Evolutionary conservation across 768 basidiomycete species (phyloP).

Genomic region (Rubroboletus satanas): DNA sequence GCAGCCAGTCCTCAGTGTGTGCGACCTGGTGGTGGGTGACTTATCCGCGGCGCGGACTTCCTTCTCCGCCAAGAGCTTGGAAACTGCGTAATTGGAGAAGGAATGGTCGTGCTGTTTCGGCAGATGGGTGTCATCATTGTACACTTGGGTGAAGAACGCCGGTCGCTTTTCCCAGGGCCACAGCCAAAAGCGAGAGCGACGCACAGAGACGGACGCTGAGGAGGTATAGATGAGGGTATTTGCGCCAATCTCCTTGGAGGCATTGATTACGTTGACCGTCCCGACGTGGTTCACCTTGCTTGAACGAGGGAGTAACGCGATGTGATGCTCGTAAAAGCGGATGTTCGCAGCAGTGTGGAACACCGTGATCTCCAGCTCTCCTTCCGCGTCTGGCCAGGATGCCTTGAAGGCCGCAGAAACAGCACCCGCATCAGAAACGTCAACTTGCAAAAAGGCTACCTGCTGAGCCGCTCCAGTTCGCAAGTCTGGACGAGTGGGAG

Average conservation of each 20-base stretch:
- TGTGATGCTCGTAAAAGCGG: constrained; percentile 68
- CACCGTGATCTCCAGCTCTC: constrained; percentile 46
- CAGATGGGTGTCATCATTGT: constrained; percentile 50
- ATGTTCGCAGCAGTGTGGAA: constrained; percentile 79
- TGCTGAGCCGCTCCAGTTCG: constrained; percentile 47
- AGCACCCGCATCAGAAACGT: constrained; percentile 51
- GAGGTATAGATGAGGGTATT: constrained; percentile 66
- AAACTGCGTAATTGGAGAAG: constrained; percentile 76
- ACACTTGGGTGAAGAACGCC: constrained; percentile 53
- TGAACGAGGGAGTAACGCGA: constrained; percentile 49
- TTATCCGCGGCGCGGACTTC: constrained; percentile 42
- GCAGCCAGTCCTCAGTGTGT: constrained; percentile 59
- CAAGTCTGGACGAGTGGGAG: constrained; percentile 56
- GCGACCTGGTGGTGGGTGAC: constrained; percentile 27
- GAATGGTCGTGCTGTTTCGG: constrained; percentile 57
- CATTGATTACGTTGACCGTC: constrained; percentile 62
- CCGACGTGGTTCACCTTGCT: constrained; percentile 62
- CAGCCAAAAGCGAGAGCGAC: constrained; percentile 56
- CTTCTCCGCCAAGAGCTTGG: constrained; percentile 57
- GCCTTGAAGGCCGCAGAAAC: constrained; percentile 59
- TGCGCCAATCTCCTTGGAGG: constrained; percentile 53
- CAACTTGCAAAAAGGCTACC: constrained; percentile 54
- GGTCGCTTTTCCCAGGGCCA: constrained; percentile 75
- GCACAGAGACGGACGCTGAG: constrained; percentile 61
- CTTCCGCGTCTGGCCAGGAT: constrained; percentile 49